Evolutionary conservation across 352 stramenopile genomes (phyloP).

Genomic region (Globisporangium uncinulatum): DNA sequence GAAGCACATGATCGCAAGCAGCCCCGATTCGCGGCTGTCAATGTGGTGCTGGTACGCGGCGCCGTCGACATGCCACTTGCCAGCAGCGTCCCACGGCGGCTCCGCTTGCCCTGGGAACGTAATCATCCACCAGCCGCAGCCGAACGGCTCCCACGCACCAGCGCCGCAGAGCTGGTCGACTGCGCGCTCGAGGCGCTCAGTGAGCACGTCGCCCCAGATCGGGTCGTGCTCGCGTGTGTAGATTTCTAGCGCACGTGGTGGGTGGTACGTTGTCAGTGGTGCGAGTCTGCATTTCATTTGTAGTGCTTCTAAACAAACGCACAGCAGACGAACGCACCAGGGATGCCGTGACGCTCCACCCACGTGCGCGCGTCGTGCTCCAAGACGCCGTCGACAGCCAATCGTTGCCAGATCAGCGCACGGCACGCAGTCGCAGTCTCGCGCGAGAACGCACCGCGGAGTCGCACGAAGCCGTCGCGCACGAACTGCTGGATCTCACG

Average conservation of each 20-base stretch:
- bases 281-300: no score
- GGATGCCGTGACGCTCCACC: conserved; percentile 52
- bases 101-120: conserved; percentile 58
- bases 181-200: conserved; percentile 33
- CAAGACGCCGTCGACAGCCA: conserved; percentile 29
- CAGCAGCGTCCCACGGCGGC: conserved; percentile 54
- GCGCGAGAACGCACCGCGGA: conserved; percentile 40
- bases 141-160: conserved; percentile 57
- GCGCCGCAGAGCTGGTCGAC: conserved; percentile 70
- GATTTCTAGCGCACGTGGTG: conserved; percentile 25
- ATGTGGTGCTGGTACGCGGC: conserved; percentile 68
- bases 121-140: conserved; percentile 83
- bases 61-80: conserved; percentile 82
- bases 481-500: conserved; percentile 46
- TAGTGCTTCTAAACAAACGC: neutral
- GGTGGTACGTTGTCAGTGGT: no score
- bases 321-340: conserved; percentile 20
- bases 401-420: conserved; percentile 37
- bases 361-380: conserved; percentile 35
- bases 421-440: conserved; percentile 37
- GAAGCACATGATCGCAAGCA: conserved; percentile 81
- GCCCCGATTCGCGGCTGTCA: conserved; percentile 58
- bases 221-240: conserved; percentile 32
- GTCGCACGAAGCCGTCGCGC: conserved; percentile 63
- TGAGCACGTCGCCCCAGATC: conserved; percentile 43